Evolutionary conservation across 2,329 filamentous ascomycete genomes (phyloP), one percentile per base, ranked within the genome.

Genomic region (Dactylellina sp.): DNA sequence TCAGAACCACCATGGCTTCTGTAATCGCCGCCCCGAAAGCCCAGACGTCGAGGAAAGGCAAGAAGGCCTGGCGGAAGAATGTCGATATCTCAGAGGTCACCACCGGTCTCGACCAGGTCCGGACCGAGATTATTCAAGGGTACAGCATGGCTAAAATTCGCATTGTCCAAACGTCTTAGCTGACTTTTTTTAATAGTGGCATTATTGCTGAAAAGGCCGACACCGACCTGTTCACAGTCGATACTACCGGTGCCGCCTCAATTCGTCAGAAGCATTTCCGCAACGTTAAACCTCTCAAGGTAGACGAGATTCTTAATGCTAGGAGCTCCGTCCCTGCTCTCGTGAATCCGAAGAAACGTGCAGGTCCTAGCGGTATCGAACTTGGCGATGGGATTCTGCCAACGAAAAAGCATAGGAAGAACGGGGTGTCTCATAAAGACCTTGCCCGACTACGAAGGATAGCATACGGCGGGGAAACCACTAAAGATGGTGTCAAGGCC

Each of bases 1-100:
- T 40, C 47, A 55, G 35, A 20, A 52, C 18, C 12, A 40, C 32
- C 14, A 61, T 65, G 55, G 40, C 66, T 18, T 90, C 91, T 16
- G 93, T 93, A 9, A 88, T 89, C 76, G 92, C 53, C 37, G 89
- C 90, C 82, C 55, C 62, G 62, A 74, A 74, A 40, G 93, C 88
- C 76, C 95, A 99, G 82, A 88, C 93, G 24, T 98, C 94, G 3
- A 87, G 95, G 80, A 99, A 99, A 81, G 95, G 96, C 79, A 98
- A 98, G 83, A 98, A 96, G 84, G 94, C 95, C 32, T 99, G 95
- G 95, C 88, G 95, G 80, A 99, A 98, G 82, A 97, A 99, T 83
- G 92, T 99, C 81, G 92, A 99, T 82, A 87, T 98, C 75, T 90
- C 91, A 25, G 89, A 96, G 75, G 87, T 99, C 24, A 87, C 94